These are phyloP conservation scores for Triticum urartu DNA, from an alignment of 176 grass and related monocot species.

Conservation along the genomic window DNA sequence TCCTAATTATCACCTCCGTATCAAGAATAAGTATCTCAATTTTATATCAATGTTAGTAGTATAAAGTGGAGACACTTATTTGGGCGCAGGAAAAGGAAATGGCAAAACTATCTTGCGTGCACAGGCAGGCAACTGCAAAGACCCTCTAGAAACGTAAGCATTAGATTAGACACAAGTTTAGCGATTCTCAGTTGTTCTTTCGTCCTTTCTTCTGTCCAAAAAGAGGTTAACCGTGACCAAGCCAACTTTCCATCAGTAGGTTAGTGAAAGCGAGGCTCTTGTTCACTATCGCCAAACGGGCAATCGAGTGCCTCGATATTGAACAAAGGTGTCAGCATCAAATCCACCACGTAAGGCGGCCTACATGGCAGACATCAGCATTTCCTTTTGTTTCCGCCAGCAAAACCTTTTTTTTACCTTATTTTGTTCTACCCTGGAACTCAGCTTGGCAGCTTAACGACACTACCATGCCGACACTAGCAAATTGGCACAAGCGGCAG, in stretches of 20 bases:
- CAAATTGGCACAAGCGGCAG: background rate
- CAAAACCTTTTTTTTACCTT: background rate
- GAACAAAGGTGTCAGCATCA: conserved; percentile 48
- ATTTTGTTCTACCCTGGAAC: background rate
- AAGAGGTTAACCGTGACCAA: conserved; percentile 20
- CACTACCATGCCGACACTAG: conserved; percentile 15
- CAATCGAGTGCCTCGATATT: conserved; percentile 36
- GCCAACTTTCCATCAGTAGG: conserved; percentile 12
- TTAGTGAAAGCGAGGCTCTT: conserved; percentile 22
- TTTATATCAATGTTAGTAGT: too few species aligned
- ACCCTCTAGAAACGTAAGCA: background rate
- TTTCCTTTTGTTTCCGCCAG: conserved; percentile 19
- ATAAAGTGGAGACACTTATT: background rate
- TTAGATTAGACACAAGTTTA: background rate
- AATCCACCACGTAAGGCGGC: conserved; percentile 39
- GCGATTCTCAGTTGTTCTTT: background rate
- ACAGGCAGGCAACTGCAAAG: conserved; percentile 5
- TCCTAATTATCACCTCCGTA: background rate
- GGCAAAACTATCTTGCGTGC: conserved; percentile 26
- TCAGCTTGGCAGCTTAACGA: conserved; percentile 18
- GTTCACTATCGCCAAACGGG: conserved; percentile 26
- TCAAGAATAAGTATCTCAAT: too few species aligned
- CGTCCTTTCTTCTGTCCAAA: background rate
- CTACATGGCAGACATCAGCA: conserved; percentile 42
- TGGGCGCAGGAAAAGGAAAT: background rate